Evolutionary conservation across 2,329 filamentous ascomycete genomes (phyloP), one percentile per base, ranked within the genome.

Genomic region (Fusarium graminum): DNA sequence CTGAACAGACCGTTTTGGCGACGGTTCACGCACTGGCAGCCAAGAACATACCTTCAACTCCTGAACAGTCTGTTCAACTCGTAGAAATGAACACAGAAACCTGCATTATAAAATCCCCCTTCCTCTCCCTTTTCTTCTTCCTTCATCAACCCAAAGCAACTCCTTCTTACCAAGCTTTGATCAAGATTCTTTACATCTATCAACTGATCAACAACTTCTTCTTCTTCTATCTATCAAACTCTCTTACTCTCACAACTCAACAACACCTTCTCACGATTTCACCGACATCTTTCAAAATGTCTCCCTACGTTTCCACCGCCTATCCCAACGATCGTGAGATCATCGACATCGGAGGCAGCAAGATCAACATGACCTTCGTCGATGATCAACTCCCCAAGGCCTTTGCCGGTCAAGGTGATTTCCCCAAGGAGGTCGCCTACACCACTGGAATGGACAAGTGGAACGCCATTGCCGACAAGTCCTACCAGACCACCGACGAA

Each of bases 391-490:
- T 72, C 1, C 52, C 54, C 12, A 50, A 53, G 41, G 70, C 70
- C 4, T 70, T 72, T 22, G 16, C 8, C 9, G n/a, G 51, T 6
- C 12, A 67, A 26, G 68, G 45, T 2, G 67, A 68, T n/a, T 71
- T 73, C 43, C 71, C 71, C 1, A 73, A 73, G 60, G 71, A 73
- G n/a, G 17, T 73, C 4, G 71, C 69, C 10, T 73, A 73, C 50
- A 71, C 61, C 0, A 36, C 52, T 0, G 64, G 62, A 0, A 72
- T 73, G 71, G 52, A 63, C 0, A 59, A 69, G 8, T 73, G 71
- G 71, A 54, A 47, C 0, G 36, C 22, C 0, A 67, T 73, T 0
- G 54, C 71, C 0, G 47, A 65, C 12, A 49, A 38, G 2, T 73
- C 69, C 0, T 72, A 72, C 17, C 71, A 73, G 38, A 73, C 71